Evolutionary conservation across 2,329 filamentous ascomycete species (phyloP), one percentile per base, ranked within the genome.

Genomic region (Malbranchea zuffiana): DNA sequence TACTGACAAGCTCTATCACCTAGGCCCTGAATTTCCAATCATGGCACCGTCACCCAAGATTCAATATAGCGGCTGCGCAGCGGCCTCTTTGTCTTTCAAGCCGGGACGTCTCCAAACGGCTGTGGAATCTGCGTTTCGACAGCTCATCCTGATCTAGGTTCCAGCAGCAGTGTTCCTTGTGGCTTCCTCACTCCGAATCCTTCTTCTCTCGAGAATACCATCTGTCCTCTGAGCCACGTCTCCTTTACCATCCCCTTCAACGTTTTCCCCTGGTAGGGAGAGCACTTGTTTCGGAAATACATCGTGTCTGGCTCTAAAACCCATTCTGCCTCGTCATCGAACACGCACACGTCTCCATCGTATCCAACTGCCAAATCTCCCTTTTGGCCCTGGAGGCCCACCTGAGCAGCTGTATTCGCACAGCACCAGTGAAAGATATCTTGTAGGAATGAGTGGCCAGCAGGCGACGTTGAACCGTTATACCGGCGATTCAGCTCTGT

Each of bases 211-310:
- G 74, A 71, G 57, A 81, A 92, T n/a, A 94, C 71, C 55, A 72
- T 78, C 45, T 65, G 66, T 0, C 87, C 87, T 5, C 86, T 70
- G 44, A 95, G 54, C 82, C 84, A 94, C 5, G 87, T 94, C 69
- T 92, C 83, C 41, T 65, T 68, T 7, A 94, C 86, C 41, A 85
- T 74, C 1, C 87, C 87, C 31, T 69, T 72, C 50, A 95, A 78
- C 20, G 66, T 70, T 59, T 80, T 81, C 13, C 83, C 83, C 57
- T 94, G 81, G 69, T 92, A 95, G 0, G 87, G 86, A 39, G 80
- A 86, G 66, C 85, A 87, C 53, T 85, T 84, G 61, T 95, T 94
- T 60, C 85, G 79, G 73, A 93, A 98, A 47, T 90, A 72, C 86
- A 98, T 93, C 33, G 85, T 84, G 43, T 73, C 77, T 12, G 72